Conservation (phyloP, 2,329 filamentous ascomycete genomes). For the Amylocarpus encephaloides region DNA sequence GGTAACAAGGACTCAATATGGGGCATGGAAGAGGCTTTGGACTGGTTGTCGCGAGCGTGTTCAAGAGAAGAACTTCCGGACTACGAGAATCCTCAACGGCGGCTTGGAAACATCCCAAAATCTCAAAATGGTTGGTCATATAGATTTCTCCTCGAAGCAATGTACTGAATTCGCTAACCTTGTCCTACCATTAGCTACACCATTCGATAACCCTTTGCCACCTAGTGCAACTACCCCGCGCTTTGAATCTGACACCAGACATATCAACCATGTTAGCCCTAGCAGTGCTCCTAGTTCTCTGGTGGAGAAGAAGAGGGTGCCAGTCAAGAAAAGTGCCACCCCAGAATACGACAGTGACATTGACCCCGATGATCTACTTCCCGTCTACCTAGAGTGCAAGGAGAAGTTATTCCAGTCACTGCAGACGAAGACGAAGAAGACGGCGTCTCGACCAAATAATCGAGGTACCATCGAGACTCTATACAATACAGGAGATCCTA, state of each 20-base stretch:
- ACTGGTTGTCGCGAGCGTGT: constrained; percentile 83
- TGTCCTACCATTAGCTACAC: constrained; percentile 24
- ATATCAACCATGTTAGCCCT: constrained; percentile 15
- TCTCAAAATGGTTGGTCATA: constrained; percentile 26
- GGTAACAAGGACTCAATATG: constrained; percentile 63
- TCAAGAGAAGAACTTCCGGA: constrained; percentile 61
- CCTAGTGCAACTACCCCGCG: constrained; percentile 30
- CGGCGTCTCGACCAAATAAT: constrained; percentile 14
- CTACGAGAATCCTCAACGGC: constrained; percentile 50
- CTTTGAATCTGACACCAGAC: constrained; percentile 27
- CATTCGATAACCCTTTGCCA: constrained; percentile 27
- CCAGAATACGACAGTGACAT: constrained; percentile 62
- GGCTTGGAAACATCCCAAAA: constrained; percentile 20
- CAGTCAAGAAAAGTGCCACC: constrained; percentile 14
- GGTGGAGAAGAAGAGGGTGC: constrained; percentile 15
- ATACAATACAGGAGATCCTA: constrained; percentile 24
- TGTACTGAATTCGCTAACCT: constrained; percentile 10
- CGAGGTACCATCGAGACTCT: constrained; percentile 12
- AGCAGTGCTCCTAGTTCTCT: constrained; percentile 7
- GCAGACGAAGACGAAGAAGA: constrained; percentile 42
- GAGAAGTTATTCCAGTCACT: constrained; percentile 58
- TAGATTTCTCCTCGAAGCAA: not conserved
- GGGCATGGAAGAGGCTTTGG: constrained; percentile 81
- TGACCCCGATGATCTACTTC: constrained; percentile 67
- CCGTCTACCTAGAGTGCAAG: constrained; percentile 72